phyloP scores from a whole-genome alignment of 306 rosid species.

The Alnus glutinosa region DNA sequence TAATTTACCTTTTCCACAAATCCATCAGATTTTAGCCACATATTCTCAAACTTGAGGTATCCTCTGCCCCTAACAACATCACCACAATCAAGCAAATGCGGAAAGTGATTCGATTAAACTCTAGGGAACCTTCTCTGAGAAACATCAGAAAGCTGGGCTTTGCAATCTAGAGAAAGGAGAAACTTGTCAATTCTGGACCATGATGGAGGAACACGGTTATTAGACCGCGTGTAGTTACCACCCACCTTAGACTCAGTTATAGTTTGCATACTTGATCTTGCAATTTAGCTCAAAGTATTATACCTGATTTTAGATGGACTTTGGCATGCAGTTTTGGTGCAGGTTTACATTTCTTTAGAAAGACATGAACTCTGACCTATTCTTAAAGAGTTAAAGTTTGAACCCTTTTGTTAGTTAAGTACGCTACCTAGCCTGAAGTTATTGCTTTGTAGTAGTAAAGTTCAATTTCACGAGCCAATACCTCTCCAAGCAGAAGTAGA shows the following conservation, averaged over 20 bases:
- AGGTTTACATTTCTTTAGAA: neutral
- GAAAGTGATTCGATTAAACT: no score
- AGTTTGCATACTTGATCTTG: neutral
- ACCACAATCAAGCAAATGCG: no score
- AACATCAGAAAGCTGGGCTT: no score
- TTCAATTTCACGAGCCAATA: neutral
- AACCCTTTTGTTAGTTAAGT: neutral
- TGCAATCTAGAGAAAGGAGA: no score
- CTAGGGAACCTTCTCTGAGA: no score
- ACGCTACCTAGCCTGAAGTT: neutral
- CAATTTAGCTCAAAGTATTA: neutral
- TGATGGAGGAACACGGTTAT: no score
- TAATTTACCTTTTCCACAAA: no score
- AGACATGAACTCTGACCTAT: neutral
- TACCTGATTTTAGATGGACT: neutral
- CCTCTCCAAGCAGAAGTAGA: neutral
- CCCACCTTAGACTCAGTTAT: neutral
- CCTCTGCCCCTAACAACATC: no score
- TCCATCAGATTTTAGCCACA: no score
- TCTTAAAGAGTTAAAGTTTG: neutral
- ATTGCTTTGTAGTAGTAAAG: neutral
- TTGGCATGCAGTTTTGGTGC: neutral
- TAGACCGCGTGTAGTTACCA: no score
- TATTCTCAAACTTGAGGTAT: no score
- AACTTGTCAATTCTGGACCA: no score